A percentile compares a stretch with the other conserved stretches of the same genome.
These are phyloP conservation scores for Vanrija sp. DNA, from an alignment of 1,284 basidiomycete species.

Conservation along the genomic window DNA sequence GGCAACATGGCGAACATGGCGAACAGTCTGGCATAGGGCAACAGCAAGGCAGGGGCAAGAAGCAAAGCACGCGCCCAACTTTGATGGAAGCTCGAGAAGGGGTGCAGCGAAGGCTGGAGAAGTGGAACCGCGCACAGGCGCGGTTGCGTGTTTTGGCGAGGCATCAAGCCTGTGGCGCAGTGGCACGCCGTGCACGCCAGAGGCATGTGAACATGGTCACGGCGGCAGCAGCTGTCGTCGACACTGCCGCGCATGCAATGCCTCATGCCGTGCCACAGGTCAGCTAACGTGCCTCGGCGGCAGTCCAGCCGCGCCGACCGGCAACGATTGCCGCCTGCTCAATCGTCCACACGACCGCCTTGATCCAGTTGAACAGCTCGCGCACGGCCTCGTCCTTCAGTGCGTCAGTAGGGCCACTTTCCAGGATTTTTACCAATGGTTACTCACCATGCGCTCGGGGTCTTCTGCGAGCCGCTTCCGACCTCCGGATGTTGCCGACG, in stretches of 20 bases:
- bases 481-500: neutral
- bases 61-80: too few species aligned
- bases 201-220: neutral
- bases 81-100: too few species aligned
- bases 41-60: too few species aligned
- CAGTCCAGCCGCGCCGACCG: conserved; percentile 26
- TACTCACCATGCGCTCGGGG: conserved; percentile 41
- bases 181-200: neutral
- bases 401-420: conserved; percentile 1
- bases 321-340: conserved; percentile 48
- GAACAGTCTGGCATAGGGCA: too few species aligned
- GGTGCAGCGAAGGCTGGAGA: too few species aligned
- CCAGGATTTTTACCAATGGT: neutral
- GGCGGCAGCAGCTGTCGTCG: too few species aligned
- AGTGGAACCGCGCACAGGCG: too few species aligned
- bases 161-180: neutral
- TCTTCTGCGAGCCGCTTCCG: conserved; percentile 32
- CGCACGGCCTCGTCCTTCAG: conserved; percentile 43
- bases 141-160: too few species aligned
- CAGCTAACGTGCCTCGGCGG: neutral
- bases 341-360: conserved; percentile 49
- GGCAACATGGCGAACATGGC: too few species aligned
- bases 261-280: neutral
- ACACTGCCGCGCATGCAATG: too few species aligned
- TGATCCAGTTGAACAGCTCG: conserved; percentile 50